Percentiles rank a stretch among this genome's conserved stretches.
phyloP scores from a whole-genome alignment of 331 rosid species.

The Quercus tomentella region DNA sequence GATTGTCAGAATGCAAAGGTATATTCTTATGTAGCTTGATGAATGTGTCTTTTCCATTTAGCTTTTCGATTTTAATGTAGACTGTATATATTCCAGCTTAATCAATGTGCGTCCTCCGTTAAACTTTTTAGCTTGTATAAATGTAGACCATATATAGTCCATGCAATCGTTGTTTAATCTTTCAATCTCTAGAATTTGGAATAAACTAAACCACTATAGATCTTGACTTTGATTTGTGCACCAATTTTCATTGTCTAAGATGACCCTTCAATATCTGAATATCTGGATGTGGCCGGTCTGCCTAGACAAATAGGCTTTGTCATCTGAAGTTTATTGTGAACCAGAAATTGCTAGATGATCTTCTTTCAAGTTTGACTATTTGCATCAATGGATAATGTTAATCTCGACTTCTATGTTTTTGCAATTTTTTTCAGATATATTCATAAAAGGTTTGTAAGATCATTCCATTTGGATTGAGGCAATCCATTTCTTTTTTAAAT shows the following conservation, averaged over 20 bases:
- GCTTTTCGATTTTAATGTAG: slow-evolving; percentile 1
- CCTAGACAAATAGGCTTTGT: too few species aligned
- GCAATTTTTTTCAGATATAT: background rate
- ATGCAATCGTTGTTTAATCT: background rate
- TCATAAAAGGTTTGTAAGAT: background rate
- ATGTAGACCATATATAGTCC: too few species aligned
- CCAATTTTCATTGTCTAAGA: background rate
- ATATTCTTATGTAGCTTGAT: slow-evolving; percentile 13
- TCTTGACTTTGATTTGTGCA: background rate
- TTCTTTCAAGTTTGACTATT: background rate
- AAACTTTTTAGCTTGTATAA: background rate
- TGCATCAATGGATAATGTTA: background rate
- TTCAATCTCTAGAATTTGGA: background rate
- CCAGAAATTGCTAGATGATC: background rate
- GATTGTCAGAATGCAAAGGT: slow-evolving; percentile 67
- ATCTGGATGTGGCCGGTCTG: too few species aligned
- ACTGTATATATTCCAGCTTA: background rate
- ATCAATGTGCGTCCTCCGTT: background rate
- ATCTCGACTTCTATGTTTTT: background rate
- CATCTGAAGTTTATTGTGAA: background rate
- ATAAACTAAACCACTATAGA: background rate
- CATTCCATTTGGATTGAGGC: background rate
- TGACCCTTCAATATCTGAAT: background rate
- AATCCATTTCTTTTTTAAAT: background rate
- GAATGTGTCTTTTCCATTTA: slow-evolving; percentile 17